Percentiles rank a stretch among this genome's conserved stretches.
These are phyloP conservation scores for Barbatosphaeria neglecta DNA, from an alignment of 495 filamentous ascomycete genomes.

Conservation along the genomic window DNA sequence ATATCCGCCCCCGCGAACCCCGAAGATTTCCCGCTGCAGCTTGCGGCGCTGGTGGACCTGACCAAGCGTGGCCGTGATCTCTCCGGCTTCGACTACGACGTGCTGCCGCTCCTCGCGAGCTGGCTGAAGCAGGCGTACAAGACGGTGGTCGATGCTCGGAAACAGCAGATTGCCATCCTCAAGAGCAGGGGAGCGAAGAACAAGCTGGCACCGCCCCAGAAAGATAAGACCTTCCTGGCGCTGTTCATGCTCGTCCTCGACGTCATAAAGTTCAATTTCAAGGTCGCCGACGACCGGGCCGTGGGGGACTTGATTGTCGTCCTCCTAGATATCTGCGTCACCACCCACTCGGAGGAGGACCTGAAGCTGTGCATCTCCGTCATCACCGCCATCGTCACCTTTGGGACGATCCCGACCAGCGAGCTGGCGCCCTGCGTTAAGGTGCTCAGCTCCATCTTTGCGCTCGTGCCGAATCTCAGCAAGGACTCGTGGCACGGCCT, in stretches of 20 bases:
- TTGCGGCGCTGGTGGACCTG: slow-evolving; percentile 49
- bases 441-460: slow-evolving; percentile 72
- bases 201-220: slow-evolving; percentile 40
- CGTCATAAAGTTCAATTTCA: slow-evolving; percentile 75
- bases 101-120: slow-evolving; percentile 44
- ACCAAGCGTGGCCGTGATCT: slow-evolving; percentile 53
- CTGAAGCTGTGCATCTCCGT: slow-evolving; percentile 64
- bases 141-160: slow-evolving; percentile 38
- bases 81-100: slow-evolving; percentile 50
- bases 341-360: slow-evolving; percentile 60
- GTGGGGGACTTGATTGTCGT: slow-evolving; percentile 54
- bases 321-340: slow-evolving; percentile 61
- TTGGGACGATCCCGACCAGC: slow-evolving; percentile 57
- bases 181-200: slow-evolving; percentile 23
- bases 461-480: slow-evolving; percentile 55
- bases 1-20: slow-evolving; percentile 37
- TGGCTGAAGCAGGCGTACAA: slow-evolving; percentile 48
- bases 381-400: slow-evolving; percentile 70
- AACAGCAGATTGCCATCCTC: slow-evolving; percentile 18
- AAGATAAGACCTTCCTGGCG: slow-evolving; percentile 56
- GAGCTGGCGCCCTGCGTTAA: slow-evolving; percentile 61
- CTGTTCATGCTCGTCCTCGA: slow-evolving; percentile 67
- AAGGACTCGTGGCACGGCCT: slow-evolving; percentile 67
- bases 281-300: slow-evolving; percentile 55
- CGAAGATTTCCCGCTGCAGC: slow-evolving; percentile 52